phyloP scores from a whole-genome alignment of 73 alveolate species.

The Paramecium sonneborni region DNA sequence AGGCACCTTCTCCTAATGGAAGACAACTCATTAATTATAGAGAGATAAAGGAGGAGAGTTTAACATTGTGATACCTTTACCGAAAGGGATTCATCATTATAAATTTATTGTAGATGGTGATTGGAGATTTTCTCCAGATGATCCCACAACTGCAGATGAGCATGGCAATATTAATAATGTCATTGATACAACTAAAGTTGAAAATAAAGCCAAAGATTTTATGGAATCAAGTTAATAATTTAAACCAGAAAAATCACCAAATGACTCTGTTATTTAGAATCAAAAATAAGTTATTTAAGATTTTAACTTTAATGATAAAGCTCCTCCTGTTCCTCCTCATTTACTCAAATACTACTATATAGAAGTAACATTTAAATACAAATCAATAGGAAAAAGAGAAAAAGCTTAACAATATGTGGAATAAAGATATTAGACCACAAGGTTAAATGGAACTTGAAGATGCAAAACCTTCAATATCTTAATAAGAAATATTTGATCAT shows the following conservation, averaged over 20 bases:
- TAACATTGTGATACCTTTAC: conserved; percentile 32
- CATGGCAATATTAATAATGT: conserved; percentile 87
- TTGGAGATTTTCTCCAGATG: conserved; percentile 97
- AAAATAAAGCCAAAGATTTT: conserved; percentile 50
- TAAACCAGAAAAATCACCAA: conserved; percentile 22
- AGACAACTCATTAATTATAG: conserved; percentile 77
- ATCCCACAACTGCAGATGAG: conserved; percentile 83
- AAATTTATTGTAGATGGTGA: conserved; percentile 96
- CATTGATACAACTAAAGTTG: conserved; percentile 77
- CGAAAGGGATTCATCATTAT: conserved; percentile 87
- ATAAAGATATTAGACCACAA: conserved; percentile 34
- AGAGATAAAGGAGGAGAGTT: conserved; percentile 56
- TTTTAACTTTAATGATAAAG: conserved; percentile 55
- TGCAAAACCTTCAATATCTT: conserved; percentile 15
- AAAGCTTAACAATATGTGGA: conserved; percentile 30
- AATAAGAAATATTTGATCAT: conserved; percentile 57
- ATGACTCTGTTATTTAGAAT: neutral
- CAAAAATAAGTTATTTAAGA: conserved; percentile 8
- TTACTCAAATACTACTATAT: conserved; percentile 34
- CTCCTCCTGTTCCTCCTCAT: conserved; percentile 69
- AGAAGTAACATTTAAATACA: neutral
- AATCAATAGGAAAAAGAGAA: conserved; percentile 37
- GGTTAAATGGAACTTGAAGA: conserved; percentile 60
- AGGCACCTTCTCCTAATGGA: conserved; percentile 87
- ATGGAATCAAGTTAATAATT: conserved; percentile 61